Percentiles rank a stretch among this genome's conserved stretches.
These are phyloP conservation scores for Senna siamea DNA, from an alignment of 306 rosid species.

Conservation along the genomic window DNA sequence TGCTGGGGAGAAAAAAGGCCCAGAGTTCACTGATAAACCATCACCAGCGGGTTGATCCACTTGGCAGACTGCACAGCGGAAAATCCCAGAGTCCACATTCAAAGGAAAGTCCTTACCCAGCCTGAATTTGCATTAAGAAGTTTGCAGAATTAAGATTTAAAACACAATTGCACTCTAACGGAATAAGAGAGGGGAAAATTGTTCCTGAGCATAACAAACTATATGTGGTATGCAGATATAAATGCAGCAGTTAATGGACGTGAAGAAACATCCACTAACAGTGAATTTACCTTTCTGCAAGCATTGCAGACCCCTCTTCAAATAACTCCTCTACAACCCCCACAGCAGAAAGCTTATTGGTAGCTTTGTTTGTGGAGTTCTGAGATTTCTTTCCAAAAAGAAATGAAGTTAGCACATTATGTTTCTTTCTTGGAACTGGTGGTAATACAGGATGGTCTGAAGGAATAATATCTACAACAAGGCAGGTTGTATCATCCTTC, in stretches of 20 bases:
- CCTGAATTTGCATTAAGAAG: slow-evolving; percentile 61
- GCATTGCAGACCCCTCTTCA: slow-evolving; percentile 99
- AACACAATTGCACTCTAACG: not conserved
- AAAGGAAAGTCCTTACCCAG: slow-evolving; percentile 80
- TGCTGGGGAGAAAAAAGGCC: slow-evolving; percentile 78
- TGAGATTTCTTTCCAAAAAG: slow-evolving; percentile 82
- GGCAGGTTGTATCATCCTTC: slow-evolving; percentile 98
- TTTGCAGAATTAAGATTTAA: slow-evolving; percentile 20
- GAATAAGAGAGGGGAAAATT: not conserved
- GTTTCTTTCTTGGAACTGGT: slow-evolving; percentile 76
- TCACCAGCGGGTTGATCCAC: slow-evolving; percentile 84
- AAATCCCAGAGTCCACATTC: slow-evolving; percentile 67
- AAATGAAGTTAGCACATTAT: slow-evolving; percentile 63
- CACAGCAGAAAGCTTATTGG: slow-evolving; percentile 85
- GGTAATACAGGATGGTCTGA: slow-evolving; percentile 74
- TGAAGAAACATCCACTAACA: not conserved
- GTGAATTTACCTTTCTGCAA: slow-evolving; percentile 74
- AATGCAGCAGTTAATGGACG: too few species aligned
- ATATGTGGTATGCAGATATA: too few species aligned
- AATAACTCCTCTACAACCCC: slow-evolving; percentile 96
- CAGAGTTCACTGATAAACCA: slow-evolving; percentile 75
- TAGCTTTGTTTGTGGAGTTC: slow-evolving; percentile 65
- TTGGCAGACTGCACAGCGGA: slow-evolving; percentile 96
- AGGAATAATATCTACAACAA: slow-evolving; percentile 96
- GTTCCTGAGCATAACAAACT: not conserved